Evolutionary conservation across 2,329 filamentous ascomycete species (phyloP).

Genomic region (Penicillium sp.): DNA sequence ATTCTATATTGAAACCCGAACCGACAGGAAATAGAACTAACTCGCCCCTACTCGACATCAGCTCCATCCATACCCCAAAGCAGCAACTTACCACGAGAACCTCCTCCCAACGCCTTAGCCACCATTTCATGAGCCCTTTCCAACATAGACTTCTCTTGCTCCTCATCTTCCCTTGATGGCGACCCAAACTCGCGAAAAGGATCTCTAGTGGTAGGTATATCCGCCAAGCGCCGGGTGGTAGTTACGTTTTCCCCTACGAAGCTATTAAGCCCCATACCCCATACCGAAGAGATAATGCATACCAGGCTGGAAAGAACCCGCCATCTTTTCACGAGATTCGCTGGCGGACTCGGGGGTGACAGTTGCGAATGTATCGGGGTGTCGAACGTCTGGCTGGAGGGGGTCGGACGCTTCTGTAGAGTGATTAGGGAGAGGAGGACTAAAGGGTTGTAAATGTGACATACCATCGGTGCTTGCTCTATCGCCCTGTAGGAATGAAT

Average conservation of each 20-base stretch:
- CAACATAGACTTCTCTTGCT: slow-evolving; percentile 11
- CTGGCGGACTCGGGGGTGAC: slow-evolving; percentile 19
- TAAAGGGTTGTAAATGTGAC: background rate
- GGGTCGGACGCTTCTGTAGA: slow-evolving; percentile 17
- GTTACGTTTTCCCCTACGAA: slow-evolving; percentile 18
- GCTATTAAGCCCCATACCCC: no score
- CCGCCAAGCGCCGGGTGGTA: slow-evolving; percentile 17
- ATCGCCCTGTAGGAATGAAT: slow-evolving; percentile 9
- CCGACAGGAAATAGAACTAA: background rate
- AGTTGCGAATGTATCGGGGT: slow-evolving; percentile 11
- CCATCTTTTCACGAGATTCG: slow-evolving; percentile 15
- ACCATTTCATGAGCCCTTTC: slow-evolving; percentile 22
- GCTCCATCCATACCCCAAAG: background rate
- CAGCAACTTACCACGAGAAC: slow-evolving; percentile 17
- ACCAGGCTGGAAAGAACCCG: slow-evolving; percentile 22
- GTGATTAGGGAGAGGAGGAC: background rate
- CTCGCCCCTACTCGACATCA: background rate
- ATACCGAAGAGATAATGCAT: background rate
- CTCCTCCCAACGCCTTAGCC: slow-evolving; percentile 26
- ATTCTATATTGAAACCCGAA: background rate
- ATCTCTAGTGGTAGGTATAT: slow-evolving; percentile 12
- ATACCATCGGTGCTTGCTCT: slow-evolving; percentile 7
- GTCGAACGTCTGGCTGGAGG: slow-evolving; percentile 12
- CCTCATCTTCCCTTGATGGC: slow-evolving; percentile 1
- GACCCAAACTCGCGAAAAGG: slow-evolving; percentile 7